Percentiles rank a stretch among this genome's conserved stretches.
Evolutionary conservation across 1,139 yeast species (phyloP).

Genomic region (Wickerhamomyces sp.): DNA sequence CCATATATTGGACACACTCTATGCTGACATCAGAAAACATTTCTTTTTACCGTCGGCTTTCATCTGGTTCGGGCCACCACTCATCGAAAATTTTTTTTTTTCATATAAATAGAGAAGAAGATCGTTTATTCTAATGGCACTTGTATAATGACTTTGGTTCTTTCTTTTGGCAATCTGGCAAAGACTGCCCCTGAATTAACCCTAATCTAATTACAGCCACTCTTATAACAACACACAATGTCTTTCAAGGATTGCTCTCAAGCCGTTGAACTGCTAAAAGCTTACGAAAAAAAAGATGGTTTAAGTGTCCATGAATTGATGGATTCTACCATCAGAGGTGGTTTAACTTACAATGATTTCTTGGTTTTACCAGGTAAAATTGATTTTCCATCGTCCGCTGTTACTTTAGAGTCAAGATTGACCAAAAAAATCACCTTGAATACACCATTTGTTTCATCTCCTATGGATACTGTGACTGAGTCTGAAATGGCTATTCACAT

Average conservation of each 20-base stretch:
- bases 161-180: conserved; percentile 26
- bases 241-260: conserved; percentile 47
- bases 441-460: conserved; percentile 95
- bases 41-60: not conserved
- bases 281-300: conserved; percentile 77
- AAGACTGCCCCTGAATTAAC: conserved; percentile 14
- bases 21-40: not conserved
- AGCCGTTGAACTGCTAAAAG: conserved; percentile 63
- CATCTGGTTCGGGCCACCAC: not conserved
- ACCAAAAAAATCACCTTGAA: conserved; percentile 89
- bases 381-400: conserved; percentile 76
- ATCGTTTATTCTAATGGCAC: not conserved
- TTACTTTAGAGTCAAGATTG: conserved; percentile 74
- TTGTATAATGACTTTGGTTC: conserved; percentile 1
- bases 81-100: conserved; percentile 2
- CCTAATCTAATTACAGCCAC: not conserved
- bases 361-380: conserved; percentile 93
- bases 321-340: conserved; percentile 90
- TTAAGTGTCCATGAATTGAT: conserved; percentile 77
- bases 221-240: conserved; percentile 13
- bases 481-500: conserved; percentile 95
- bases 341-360: conserved; percentile 95
- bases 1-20: too few relatives aligned
- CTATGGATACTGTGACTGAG: conserved; percentile 99
- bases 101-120: not conserved